Evolutionary conservation across 2,329 filamentous ascomycete species (phyloP), one percentile per base, ranked within the genome.

Genomic region (Fusarium pilosicola): DNA sequence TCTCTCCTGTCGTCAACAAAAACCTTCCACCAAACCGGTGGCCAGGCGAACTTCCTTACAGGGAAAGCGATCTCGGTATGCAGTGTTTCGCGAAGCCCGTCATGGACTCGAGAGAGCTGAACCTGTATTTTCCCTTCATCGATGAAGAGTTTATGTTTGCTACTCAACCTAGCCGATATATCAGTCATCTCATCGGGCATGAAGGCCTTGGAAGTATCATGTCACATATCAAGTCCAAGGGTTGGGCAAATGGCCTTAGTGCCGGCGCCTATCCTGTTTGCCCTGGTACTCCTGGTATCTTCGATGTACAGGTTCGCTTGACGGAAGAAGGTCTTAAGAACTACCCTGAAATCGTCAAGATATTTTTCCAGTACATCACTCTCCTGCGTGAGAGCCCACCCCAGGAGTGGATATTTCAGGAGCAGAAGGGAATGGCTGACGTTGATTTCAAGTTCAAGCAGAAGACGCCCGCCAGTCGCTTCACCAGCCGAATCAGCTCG

Each of bases 361-460:
- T 92, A 36, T 88, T 97, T 70, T 98, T 98, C 84, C 92, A 97
- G 80, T 99, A 99, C 78, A 91, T 98, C 71, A 91, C 94, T 17
- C 89, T 99, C 81, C 88, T 99, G 63, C 91, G 91, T 71, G 93
- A 97, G 77, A 88, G 88, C 6, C 89, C 92, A 10, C 95, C 96
- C 0, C 92, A 97, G 75, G 87, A 97, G 80, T 98, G 96, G 96
- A 95, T 98, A 65, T 95, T 96, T 66, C 90, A 97, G 38, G 96
- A 99, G 83, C 93, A 96, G 82, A 96, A 95, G 82, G 91, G 92
- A 39, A 91, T 98, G 84, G 92, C 93, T 49, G 95, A 98, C 75
- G 94, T 98, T 17, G 93, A 97, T 76, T 99, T 99, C 87, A 94
- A 93, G 74, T 99, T 97, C 84, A 94, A 92, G 83, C 94, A 98